Evolutionary conservation across 2,329 filamentous ascomycete species (phyloP), one percentile per base, ranked within the genome.

Genomic region (Ilyonectria mors-panacis): DNA sequence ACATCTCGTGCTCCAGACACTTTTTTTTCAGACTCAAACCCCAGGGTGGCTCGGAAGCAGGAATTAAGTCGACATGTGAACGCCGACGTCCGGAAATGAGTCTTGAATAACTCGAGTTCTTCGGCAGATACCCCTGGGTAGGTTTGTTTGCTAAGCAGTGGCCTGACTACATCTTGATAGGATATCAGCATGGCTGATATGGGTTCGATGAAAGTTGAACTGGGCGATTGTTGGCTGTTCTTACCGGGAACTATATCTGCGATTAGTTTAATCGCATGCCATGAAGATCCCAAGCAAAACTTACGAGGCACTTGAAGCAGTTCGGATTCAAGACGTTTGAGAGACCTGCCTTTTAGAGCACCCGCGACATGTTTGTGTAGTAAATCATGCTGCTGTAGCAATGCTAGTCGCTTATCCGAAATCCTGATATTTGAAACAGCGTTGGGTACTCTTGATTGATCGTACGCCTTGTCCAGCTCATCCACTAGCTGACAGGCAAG

Each of bases 51-150:
- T 0, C 50, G 45, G 2, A 58, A 23, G 5, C 68, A 72, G 3
- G 53, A 59, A 5, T 44, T 35, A 0, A 67, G 12, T 17, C 42
- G 42, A 26, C 63, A 72, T 1, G 64, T 71, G 2, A 64, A 67
- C 3, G 66, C 66, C 0, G 61, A n/a, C 1, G 23, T n/a, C 9
- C 51, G 26, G 4, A 72, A 66, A 5, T 67, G 50, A 3, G 8
- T 13, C 28, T 59, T 71, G 26, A 70, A 70, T 0, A 47, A 17
- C 1, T 71, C 59, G 0, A 72, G 8, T 3, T 70, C 66, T 1
- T 63, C 50, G 0, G 23, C 6, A 5, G 66, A 39, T 1, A 70
- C 2, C 0, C 53, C 61, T 0, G 42, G 37, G 8, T 21, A 37
- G 7, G 45, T 33, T 0, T 10, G 9, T 3, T 17, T 33, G 0